Base-by-base conservation (phyloP, 306 rosid species). In the Malus orientalis region DNA sequence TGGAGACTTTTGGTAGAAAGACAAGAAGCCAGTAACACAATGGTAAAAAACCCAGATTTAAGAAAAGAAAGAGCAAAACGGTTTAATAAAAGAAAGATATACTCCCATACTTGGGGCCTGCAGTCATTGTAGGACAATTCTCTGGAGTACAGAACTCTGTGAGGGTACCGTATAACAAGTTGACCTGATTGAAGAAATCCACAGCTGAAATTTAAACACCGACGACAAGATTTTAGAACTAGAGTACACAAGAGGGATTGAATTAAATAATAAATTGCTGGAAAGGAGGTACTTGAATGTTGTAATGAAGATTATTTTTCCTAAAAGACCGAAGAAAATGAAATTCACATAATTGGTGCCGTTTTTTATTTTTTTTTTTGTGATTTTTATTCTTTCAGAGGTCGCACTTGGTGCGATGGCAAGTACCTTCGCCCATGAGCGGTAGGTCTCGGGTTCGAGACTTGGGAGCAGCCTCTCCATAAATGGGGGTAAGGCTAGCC, bases 161-260 rank as follows among this genome's bases (percentile, higher is more conserved):
- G 84, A 96, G 98, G 84, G 99, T 96, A 69, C 98, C 98, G 81
- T 82, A 96, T 42, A 96, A 95, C 88, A 96, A 92, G 88, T 96
- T 93, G 93, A 92, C 98, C 88, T 96, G 99, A 86, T 96, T 96
- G 94, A 96, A 96, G 87, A 96, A 96, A 89, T 96, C 99, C 74
- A 96, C 99, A 78, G 98, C 98, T 96, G 97, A 80, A 88, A 83
- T 72, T 71, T 69, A 77, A 84, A 79, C 45, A 53, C 67, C 78
- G 76, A 71, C 58, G 67, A 83, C 32, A 61, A 61, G 51, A 75
- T 67, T 81, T 86, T 73, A 87, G 85, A 81, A 67, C 73, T 54
- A 63, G 33, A 67, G 32, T 57, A 70, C 64, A 42, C 22, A 49
- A 3, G 33, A 78, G 53, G 45, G 53, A 30, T 75, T 59, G 44